Evolutionary conservation across 352 stramenopile genomes (phyloP), one percentile per base, ranked within the genome.

Genomic region (Discostella stelligera): DNA sequence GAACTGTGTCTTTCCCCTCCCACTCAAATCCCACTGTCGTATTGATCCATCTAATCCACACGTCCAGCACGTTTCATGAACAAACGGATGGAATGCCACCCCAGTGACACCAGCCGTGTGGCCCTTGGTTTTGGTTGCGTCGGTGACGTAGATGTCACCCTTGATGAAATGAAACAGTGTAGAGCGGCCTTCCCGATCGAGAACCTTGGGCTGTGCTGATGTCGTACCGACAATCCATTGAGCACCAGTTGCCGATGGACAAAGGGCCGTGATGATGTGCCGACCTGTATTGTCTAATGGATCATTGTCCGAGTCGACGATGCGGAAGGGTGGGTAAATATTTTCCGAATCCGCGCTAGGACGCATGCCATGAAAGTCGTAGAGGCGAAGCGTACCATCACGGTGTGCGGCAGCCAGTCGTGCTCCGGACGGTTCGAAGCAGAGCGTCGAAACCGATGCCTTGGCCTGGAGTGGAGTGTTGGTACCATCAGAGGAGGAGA

Each of bases 341-440:
- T 74, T 81, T 46, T 89, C 49, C 56, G 74, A 77, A 25, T 75
- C 61, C 66, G 94, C 94, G 14, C 80, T 71, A 23, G 74, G 72
- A 72, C 94, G 86, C 90, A 95, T 96, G 8, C 93, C 93, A 10
- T 90, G 86, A 88, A 97, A 97, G 71, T 96, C 92, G 63, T 94
- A 97, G 16, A 95, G 79, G 49, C 83, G 71, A 20, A 96, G 66
- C 52, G 83, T 89, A 53, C 85, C 88, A 74, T 96, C 93, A 54
- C 81, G 82, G 39, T 85, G 87, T 20, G 90, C 94, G 20, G 90
- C 85, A 4, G 86, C 88, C 58, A 97, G 87, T 25, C 94, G 78
- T 21, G 87, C 82, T 18, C 92, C 92, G 0, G 90, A 86, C 41
- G 84, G 91, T 73, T 97, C 94, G 58, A 96, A 77, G 25, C 82